Percentiles rank a stretch among this genome's conserved stretches.
Evolutionary conservation across 805 yeast species (phyloP).

Genomic region (Saccharomycopsis capsularis): DNA sequence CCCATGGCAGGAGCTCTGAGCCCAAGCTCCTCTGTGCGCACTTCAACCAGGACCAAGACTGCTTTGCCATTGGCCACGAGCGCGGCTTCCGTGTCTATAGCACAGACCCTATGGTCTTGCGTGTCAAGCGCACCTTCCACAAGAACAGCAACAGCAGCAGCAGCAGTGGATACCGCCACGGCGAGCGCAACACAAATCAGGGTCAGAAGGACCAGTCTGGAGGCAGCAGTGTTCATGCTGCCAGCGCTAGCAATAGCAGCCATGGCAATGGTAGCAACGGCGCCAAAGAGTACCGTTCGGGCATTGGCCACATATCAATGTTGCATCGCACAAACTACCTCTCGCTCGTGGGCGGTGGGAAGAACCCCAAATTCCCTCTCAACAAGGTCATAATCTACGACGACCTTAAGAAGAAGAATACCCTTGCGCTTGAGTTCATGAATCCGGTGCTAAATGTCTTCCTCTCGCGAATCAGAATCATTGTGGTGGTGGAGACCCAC

Average conservation of each 20-base stretch:
- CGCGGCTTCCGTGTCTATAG: constrained; percentile 79
- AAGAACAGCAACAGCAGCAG: constrained; percentile 11
- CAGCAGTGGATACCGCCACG: too few species aligned
- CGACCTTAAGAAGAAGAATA: constrained; percentile 70
- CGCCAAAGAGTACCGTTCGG: constrained; percentile 34
- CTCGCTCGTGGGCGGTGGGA: constrained; percentile 87
- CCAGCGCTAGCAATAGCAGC: constrained; percentile 25
- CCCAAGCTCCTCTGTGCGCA: constrained; percentile 47
- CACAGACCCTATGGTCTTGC: constrained; percentile 75
- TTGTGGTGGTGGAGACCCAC: constrained; percentile 61
- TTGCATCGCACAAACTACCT: constrained; percentile 85
- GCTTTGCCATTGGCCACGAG: constrained; percentile 80
- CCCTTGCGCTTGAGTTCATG: constrained; percentile 67
- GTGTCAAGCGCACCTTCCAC: constrained; percentile 54
- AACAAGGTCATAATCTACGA: constrained; percentile 89
- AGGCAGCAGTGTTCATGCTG: constrained; percentile 14
- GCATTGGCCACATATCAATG: constrained; percentile 75
- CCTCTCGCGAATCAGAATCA: constrained; percentile 66
- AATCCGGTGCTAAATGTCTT: constrained; percentile 69
- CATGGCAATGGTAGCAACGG: constrained; percentile 12
- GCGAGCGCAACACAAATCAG: background rate
- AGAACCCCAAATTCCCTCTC: constrained; percentile 66
- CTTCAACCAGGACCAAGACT: constrained; percentile 86
- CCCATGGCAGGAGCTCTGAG: background rate
- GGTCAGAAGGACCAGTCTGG: constrained; percentile 1